phyloP scores from a whole-genome alignment of 169 alveolate species.

The Plasmodium adleri region DNA sequence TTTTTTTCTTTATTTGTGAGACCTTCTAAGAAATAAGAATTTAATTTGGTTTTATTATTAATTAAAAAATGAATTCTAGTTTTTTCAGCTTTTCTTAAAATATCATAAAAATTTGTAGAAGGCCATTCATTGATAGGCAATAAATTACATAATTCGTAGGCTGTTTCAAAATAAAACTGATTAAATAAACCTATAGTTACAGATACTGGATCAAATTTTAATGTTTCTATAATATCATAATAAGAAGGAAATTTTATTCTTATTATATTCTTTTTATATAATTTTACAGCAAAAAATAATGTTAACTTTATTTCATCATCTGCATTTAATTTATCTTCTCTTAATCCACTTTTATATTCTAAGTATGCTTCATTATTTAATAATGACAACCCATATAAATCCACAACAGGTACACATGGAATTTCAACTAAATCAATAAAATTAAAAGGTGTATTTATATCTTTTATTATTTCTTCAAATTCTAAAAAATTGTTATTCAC shows the following conservation, averaged over 20 bases:
- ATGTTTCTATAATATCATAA: slow-evolving; percentile 71
- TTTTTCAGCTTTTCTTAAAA: slow-evolving; percentile 76
- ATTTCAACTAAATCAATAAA: slow-evolving; percentile 73
- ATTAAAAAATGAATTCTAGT: slow-evolving; percentile 68
- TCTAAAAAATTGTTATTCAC: slow-evolving; percentile 61
- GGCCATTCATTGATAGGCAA: slow-evolving; percentile 76
- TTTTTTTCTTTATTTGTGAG: slow-evolving; percentile 75
- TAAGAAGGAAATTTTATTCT: slow-evolving; percentile 69
- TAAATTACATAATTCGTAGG: slow-evolving; percentile 63
- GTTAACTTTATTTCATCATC: slow-evolving; percentile 66
- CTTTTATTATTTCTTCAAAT: slow-evolving; percentile 77
- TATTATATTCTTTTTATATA: slow-evolving; percentile 70
- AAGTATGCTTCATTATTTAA: slow-evolving; percentile 74
- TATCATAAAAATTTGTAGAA: slow-evolving; percentile 65
- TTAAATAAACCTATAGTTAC: slow-evolving; percentile 70
- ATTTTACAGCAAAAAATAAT: slow-evolving; percentile 72
- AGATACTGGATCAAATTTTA: slow-evolving; percentile 73
- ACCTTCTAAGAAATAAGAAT: slow-evolving; percentile 73
- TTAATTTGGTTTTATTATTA: slow-evolving; percentile 66
- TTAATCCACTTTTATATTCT: slow-evolving; percentile 68
- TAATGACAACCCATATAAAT: slow-evolving; percentile 64
- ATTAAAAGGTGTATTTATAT: slow-evolving; percentile 62
- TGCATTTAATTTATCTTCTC: slow-evolving; percentile 66
- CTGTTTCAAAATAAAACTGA: slow-evolving; percentile 76
- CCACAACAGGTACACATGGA: slow-evolving; percentile 71